These are phyloP conservation scores for Thielaviopsis euricoi DNA, from an alignment of 2,329 filamentous ascomycete species.

Conservation along the genomic window DNA sequence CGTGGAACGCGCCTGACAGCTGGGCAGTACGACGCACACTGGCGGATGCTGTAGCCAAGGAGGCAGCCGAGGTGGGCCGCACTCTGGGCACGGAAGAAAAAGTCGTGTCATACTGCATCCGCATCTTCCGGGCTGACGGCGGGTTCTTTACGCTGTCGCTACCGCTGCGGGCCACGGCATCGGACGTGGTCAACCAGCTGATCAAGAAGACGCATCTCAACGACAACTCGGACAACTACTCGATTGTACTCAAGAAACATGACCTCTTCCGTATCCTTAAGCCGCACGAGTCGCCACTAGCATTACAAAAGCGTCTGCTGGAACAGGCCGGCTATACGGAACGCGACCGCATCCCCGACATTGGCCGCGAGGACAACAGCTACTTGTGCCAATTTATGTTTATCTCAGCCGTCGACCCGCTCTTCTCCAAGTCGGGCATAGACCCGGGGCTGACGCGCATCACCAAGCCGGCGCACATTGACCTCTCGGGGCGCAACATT, in stretches of 20 bases:
- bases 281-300: slow-evolving; percentile 62
- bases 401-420: slow-evolving; percentile 41
- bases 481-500: slow-evolving; percentile 76
- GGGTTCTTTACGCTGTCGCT: slow-evolving; percentile 89
- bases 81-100: slow-evolving; percentile 60
- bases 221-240: slow-evolving; percentile 82
- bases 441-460: slow-evolving; percentile 69
- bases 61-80: slow-evolving; percentile 41
- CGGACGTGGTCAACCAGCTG: slow-evolving; percentile 75
- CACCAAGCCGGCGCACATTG: slow-evolving; percentile 87
- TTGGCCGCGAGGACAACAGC: slow-evolving; percentile 92
- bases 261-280: slow-evolving; percentile 71
- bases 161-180: slow-evolving; percentile 65
- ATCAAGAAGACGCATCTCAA: slow-evolving; percentile 88
- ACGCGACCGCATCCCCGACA: slow-evolving; percentile 74
- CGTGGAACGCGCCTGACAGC: slow-evolving; percentile 90
- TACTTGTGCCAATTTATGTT: slow-evolving; percentile 96
- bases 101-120: slow-evolving; percentile 69
- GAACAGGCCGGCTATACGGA: slow-evolving; percentile 86
- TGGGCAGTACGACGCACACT: slow-evolving; percentile 74
- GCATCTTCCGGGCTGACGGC: slow-evolving; percentile 83
- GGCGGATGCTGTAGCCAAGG: slow-evolving; percentile 48
- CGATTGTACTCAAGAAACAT: slow-evolving; percentile 89
- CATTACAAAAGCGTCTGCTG: slow-evolving; percentile 80
- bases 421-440: slow-evolving; percentile 48